A percentile compares a stretch with the other conserved stretches of the same genome.
These are phyloP conservation scores for Inosperma sp. DNA, from an alignment of 768 basidiomycete species.

Conservation along the genomic window DNA sequence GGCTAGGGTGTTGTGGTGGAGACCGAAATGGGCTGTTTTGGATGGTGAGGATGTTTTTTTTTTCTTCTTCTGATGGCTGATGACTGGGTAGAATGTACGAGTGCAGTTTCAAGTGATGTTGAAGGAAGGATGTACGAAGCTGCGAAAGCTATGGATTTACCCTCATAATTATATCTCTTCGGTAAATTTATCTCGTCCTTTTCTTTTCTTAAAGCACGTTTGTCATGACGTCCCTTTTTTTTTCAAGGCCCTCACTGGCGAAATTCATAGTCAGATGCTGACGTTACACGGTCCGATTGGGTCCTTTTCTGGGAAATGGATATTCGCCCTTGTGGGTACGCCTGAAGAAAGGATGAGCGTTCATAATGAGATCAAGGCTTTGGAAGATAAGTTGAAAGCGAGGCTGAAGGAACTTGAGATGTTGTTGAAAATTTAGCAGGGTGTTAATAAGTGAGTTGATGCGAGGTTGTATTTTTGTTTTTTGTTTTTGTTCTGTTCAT, in stretches of 20 bases:
- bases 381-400: conserved; percentile 63
- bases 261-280: conserved; percentile 85
- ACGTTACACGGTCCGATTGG: conserved; percentile 62
- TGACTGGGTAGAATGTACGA: conserved; percentile 92
- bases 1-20: conserved; percentile 92
- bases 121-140: conserved; percentile 96
- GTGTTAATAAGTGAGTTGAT: too few relatives aligned
- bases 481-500: too few relatives aligned
- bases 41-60: conserved; percentile 54
- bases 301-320: conserved; percentile 59
- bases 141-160: conserved; percentile 83
- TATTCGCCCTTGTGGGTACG: conserved; percentile 63
- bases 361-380: conserved; percentile 63
- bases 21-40: conserved; percentile 76
- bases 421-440: conserved; percentile 42
- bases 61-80: too few relatives aligned
- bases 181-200: neutral
- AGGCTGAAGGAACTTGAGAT: conserved; percentile 62
- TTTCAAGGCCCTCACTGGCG: conserved; percentile 66
- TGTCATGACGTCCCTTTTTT: neutral
- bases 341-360: conserved; percentile 71
- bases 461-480: too few relatives aligned
- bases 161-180: conserved; percentile 83
- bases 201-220: neutral
- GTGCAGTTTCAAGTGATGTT: conserved; percentile 93